Conservation (phyloP, 2,329 filamentous ascomycete genomes). For the Colletotrichum sansevieriae region DNA sequence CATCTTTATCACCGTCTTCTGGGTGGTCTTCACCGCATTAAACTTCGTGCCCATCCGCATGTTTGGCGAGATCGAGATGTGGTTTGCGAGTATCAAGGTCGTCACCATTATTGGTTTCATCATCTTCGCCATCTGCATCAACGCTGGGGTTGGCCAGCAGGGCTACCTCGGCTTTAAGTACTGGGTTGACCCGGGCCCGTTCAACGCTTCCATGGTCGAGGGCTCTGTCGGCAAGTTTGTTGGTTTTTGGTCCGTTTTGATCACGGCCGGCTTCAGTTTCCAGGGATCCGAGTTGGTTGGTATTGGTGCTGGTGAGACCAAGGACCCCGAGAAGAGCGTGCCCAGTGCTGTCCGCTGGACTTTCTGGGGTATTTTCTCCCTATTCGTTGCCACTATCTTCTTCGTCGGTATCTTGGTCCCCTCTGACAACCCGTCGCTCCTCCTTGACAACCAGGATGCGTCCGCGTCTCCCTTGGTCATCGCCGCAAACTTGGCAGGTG, state of each 20-base stretch:
- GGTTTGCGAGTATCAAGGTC: constrained; percentile 83
- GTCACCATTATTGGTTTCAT: constrained; percentile 80
- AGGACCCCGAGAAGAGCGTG: constrained; percentile 78
- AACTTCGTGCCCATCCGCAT: constrained; percentile 80
- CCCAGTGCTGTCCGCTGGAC: constrained; percentile 80
- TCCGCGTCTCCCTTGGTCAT: constrained; percentile 76
- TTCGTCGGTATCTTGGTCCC: constrained; percentile 80
- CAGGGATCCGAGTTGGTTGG: constrained; percentile 83
- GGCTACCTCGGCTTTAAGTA: constrained; percentile 82
- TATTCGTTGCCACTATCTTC: constrained; percentile 76
- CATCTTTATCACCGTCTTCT: constrained; percentile 81
- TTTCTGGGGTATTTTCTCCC: constrained; percentile 79
- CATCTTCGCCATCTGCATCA: constrained; percentile 81
- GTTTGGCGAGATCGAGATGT: constrained; percentile 85
- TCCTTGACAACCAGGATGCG: constrained; percentile 66
- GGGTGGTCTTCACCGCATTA: constrained; percentile 74
- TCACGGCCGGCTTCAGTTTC: constrained; percentile 78
- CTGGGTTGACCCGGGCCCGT: constrained; percentile 77
- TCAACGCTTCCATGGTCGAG: constrained; percentile 69
- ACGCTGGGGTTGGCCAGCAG: constrained; percentile 76
- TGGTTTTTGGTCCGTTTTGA: constrained; percentile 77
- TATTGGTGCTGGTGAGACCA: constrained; percentile 82
- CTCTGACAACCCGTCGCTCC: constrained; percentile 67
- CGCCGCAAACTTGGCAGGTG: constrained; percentile 71
- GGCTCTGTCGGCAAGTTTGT: constrained; percentile 72